A percentile compares a stretch with the other conserved stretches of the same genome.
phyloP scores from a whole-genome alignment of 495 filamentous ascomycete species.

The Rostrohypoxylon terebratum region DNA sequence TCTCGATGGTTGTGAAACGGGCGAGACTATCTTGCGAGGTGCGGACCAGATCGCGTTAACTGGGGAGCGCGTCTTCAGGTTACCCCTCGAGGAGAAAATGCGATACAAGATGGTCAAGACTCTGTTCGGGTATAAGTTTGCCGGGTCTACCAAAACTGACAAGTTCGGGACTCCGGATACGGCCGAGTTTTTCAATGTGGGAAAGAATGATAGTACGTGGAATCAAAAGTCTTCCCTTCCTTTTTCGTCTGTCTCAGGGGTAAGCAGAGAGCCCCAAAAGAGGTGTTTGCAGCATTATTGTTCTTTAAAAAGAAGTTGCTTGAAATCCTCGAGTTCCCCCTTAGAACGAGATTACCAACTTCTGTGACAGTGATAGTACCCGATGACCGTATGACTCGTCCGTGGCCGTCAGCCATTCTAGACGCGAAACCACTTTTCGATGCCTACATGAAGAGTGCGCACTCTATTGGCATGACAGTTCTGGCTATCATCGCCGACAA shows the following conservation, averaged over 20 bases:
- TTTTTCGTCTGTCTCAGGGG: neutral
- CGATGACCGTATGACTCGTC: slow-evolving; percentile 51
- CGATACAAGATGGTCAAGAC: slow-evolving; percentile 60
- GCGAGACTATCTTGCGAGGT: slow-evolving; percentile 56
- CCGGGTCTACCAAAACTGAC: slow-evolving; percentile 64
- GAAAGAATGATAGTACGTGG: slow-evolving; percentile 56
- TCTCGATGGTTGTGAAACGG: slow-evolving; percentile 55
- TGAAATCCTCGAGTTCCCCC: too few relatives aligned
- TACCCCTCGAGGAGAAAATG: slow-evolving; percentile 65
- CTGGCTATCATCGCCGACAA: slow-evolving; percentile 63
- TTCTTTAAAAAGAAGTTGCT: neutral
- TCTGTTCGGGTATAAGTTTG: slow-evolving; percentile 69
- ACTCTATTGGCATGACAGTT: slow-evolving; percentile 62
- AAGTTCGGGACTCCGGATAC: slow-evolving; percentile 64
- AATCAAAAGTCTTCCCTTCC: neutral
- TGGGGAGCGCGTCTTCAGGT: slow-evolving; percentile 60
- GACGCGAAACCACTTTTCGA: slow-evolving; percentile 55
- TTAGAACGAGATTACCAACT: too few relatives aligned
- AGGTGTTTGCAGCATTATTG: neutral
- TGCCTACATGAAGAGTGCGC: slow-evolving; percentile 62
- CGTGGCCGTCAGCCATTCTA: slow-evolving; percentile 62
- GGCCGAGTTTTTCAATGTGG: slow-evolving; percentile 74
- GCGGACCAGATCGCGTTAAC: slow-evolving; percentile 61
- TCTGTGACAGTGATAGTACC: slow-evolving; percentile 51
- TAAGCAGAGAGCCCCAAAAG: neutral